Evolutionary conservation across 306 rosid species (phyloP).

Genomic region (Elaeagnus macrophylla): DNA sequence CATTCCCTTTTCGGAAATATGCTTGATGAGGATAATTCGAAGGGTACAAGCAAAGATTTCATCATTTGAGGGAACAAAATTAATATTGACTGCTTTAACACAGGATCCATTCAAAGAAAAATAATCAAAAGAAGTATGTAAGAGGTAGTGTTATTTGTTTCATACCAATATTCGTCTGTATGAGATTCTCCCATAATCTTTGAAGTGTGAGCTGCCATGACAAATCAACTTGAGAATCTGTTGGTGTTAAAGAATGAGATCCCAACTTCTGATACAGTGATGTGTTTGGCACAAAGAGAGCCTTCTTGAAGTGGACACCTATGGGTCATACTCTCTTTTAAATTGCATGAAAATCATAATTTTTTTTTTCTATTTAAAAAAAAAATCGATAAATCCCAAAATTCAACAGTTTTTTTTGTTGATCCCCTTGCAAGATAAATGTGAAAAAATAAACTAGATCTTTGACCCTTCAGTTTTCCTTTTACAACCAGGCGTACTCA

Average conservation of each 20-base stretch:
- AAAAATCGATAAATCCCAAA: background rate
- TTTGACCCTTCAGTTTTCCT: background rate
- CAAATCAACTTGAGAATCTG: constrained; percentile 41
- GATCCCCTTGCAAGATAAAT: background rate
- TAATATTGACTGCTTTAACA: too few species aligned
- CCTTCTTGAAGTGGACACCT: constrained; percentile 58
- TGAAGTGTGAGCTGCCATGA: constrained; percentile 65
- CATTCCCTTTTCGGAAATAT: background rate
- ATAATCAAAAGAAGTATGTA: too few species aligned
- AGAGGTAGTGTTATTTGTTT: background rate
- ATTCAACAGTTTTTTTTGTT: too few species aligned
- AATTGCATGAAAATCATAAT: constrained; percentile 5
- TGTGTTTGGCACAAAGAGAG: constrained; percentile 67
- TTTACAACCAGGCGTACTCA: too few species aligned
- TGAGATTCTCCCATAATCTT: constrained; percentile 64
- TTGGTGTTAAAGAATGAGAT: constrained; percentile 40
- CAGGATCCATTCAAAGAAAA: too few species aligned
- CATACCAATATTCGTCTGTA: constrained; percentile 51
- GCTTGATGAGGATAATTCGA: too few species aligned
- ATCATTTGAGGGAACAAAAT: too few species aligned
- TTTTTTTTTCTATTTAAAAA: constrained; percentile 6
- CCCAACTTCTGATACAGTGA: constrained; percentile 57
- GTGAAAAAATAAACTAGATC: background rate
- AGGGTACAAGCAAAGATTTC: too few species aligned
- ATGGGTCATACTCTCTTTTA: constrained; percentile 15